Evolutionary conservation across 495 filamentous ascomycete species (phyloP).

Genomic region (Hyaloscypha hepaticicola): DNA sequence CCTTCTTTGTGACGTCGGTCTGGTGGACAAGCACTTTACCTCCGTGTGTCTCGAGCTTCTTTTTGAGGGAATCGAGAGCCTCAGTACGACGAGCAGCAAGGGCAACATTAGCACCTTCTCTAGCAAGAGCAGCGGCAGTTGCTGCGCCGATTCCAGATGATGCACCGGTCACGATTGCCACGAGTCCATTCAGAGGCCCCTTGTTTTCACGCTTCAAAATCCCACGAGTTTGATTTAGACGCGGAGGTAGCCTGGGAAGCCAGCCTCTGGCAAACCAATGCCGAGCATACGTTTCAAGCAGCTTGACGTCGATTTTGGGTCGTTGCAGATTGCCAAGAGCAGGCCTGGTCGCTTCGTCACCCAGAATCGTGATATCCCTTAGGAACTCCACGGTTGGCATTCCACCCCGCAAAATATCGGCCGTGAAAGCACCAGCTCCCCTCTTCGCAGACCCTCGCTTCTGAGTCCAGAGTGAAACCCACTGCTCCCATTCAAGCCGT

Average conservation of each 20-base stretch:
- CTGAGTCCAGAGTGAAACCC: slow-evolving; percentile 61
- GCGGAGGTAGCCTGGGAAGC: slow-evolving; percentile 54
- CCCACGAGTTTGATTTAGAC: slow-evolving; percentile 22
- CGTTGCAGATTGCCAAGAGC: slow-evolving; percentile 55
- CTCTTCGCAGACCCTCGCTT: slow-evolving; percentile 55
- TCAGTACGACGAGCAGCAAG: slow-evolving; percentile 62
- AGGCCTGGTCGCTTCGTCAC: slow-evolving; percentile 56
- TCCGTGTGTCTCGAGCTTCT: slow-evolving; percentile 45
- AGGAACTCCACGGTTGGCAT: slow-evolving; percentile 63
- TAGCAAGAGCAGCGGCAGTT: slow-evolving; percentile 41
- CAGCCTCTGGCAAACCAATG: slow-evolving; percentile 71
- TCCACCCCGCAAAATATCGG: slow-evolving; percentile 41
- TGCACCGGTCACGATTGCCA: slow-evolving; percentile 55
- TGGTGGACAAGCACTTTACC: slow-evolving; percentile 56
- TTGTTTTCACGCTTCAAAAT: slow-evolving; percentile 37
- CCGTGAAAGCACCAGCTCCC: slow-evolving; percentile 58
- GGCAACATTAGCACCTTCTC: slow-evolving; percentile 59
- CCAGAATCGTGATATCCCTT: slow-evolving; percentile 56
- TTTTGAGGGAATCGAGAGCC: slow-evolving; percentile 56
- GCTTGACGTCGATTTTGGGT: slow-evolving; percentile 56
- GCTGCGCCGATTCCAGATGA: slow-evolving; percentile 56
- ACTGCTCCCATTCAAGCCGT: slow-evolving; percentile 58
- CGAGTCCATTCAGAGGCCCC: slow-evolving; percentile 52
- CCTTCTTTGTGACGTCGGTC: slow-evolving; percentile 61
- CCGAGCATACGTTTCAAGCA: slow-evolving; percentile 64